Percentiles rank a stretch among this genome's conserved stretches.
These are phyloP conservation scores for Pecoramyces ruminantium DNA, from an alignment of 192 early-diverging fungal species.

Conservation along the genomic window DNA sequence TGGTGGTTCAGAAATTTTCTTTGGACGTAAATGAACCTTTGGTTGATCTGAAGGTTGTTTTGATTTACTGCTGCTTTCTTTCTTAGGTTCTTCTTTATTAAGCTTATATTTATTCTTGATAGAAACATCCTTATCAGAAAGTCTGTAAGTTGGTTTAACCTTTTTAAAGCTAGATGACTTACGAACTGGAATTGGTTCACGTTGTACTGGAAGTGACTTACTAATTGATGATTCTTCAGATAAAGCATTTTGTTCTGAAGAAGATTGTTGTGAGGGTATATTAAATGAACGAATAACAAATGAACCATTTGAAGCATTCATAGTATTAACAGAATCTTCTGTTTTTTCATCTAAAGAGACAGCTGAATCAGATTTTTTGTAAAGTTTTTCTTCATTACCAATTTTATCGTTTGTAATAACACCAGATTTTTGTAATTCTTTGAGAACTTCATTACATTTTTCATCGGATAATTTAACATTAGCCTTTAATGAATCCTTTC, in stretches of 20 bases:
- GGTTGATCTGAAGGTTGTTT: neutral
- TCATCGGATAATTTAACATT: neutral
- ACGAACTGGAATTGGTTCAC: neutral
- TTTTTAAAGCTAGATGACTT: neutral
- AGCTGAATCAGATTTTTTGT: neutral
- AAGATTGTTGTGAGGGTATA: neutral
- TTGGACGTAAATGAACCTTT: neutral
- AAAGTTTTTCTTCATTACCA: neutral
- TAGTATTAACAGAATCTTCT: neutral
- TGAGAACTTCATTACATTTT: neutral
- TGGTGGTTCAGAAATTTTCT: neutral
- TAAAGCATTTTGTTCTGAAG: too few species aligned
- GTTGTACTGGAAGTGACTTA: neutral
- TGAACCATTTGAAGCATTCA: neutral
- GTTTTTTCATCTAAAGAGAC: neutral
- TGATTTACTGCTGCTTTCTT: neutral
- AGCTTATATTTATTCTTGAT: neutral
- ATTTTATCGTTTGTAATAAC: neutral
- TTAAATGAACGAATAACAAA: neutral
- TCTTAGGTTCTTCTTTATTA: neutral
- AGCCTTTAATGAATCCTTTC: neutral
- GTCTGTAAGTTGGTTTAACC: neutral
- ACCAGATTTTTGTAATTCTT: neutral
- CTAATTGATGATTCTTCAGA: too few species aligned
- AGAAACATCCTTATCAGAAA: neutral